A percentile compares a stretch with the other conserved stretches of the same genome.
Conservation (phyloP, 1,139 yeast species). For the Torulaspora pretoriensis region DNA sequence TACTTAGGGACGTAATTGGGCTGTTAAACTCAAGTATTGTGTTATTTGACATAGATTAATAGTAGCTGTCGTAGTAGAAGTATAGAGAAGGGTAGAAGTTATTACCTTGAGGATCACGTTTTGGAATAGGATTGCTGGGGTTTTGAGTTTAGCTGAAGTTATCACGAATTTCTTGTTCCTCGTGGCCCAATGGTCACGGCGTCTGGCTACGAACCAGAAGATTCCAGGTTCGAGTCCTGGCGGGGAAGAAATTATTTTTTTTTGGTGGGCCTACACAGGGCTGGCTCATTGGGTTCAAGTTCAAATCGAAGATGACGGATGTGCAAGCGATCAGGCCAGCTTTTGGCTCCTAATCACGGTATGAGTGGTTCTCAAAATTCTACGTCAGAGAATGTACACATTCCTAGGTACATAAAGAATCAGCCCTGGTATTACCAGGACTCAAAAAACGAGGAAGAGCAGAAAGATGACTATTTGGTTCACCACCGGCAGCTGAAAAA, state of each 20-base stretch:
- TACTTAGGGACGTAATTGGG: no score
- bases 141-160: background rate
- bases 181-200: constrained; percentile 94
- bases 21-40: no score
- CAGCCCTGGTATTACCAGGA: constrained; percentile 35
- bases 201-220: constrained; percentile 93
- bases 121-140: background rate
- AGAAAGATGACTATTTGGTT: constrained; percentile 26
- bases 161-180: constrained; percentile 46
- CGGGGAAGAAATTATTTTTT: constrained; percentile 64
- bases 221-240: constrained; percentile 96
- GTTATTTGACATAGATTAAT: no score
- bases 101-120: background rate
- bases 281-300: background rate
- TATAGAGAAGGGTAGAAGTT: background rate
- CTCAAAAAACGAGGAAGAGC: constrained; percentile 3
- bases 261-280: background rate
- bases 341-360: background rate
- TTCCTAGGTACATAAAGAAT: constrained; percentile 33
- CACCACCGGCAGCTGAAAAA: constrained; percentile 31
- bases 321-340: background rate
- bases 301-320: background rate
- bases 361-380: background rate
- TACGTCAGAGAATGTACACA: constrained; percentile 28
- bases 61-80: background rate